phyloP scores from a whole-genome alignment of 1,284 basidiomycete genomes.

The Ustilago tritici region DNA sequence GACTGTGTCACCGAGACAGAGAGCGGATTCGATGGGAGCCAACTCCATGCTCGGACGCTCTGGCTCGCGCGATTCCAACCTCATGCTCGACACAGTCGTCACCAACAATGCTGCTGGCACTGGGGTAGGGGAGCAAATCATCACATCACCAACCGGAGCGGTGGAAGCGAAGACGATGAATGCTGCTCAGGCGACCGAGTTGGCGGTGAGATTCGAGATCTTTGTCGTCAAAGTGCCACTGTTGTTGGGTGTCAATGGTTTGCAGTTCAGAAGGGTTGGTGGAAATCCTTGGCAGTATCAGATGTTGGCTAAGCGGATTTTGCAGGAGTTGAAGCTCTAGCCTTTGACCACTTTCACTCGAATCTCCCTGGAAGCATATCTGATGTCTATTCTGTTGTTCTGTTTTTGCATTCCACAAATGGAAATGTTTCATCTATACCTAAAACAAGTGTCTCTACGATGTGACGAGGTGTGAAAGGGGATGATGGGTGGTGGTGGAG shows the following conservation, averaged over 20 bases:
- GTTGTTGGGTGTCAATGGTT: conserved; percentile 86
- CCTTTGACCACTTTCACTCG: not conserved
- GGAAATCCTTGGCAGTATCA: conserved; percentile 96
- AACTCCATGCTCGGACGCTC: conserved; percentile 24
- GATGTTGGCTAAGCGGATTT: conserved; percentile 91
- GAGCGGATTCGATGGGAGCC: conserved; percentile 55
- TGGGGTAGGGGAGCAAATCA: conserved; percentile 8
- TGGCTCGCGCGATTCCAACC: conserved; percentile 38
- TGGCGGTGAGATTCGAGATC: conserved; percentile 66
- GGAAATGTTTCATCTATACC: not conserved
- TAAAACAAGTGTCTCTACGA: not conserved
- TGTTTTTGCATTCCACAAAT: not conserved
- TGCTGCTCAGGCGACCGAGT: conserved; percentile 48
- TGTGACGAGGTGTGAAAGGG: not conserved
- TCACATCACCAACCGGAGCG: conserved; percentile 12
- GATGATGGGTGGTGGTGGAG: not conserved
- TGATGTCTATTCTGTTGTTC: not conserved
- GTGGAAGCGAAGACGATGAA: conserved; percentile 46
- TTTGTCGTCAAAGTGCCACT: conserved; percentile 75
- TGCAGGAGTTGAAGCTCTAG: conserved; percentile 87
- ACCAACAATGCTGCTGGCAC: not conserved
- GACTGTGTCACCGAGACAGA: conserved; percentile 31
- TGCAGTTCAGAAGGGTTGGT: conserved; percentile 91
- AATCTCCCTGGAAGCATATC: not conserved
- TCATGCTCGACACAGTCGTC: conserved; percentile 31